A percentile compares a stretch with the other conserved stretches of the same genome.
phyloP scores from a whole-genome alignment of 176 grass and related monocot species.

The Poa annua region DNA sequence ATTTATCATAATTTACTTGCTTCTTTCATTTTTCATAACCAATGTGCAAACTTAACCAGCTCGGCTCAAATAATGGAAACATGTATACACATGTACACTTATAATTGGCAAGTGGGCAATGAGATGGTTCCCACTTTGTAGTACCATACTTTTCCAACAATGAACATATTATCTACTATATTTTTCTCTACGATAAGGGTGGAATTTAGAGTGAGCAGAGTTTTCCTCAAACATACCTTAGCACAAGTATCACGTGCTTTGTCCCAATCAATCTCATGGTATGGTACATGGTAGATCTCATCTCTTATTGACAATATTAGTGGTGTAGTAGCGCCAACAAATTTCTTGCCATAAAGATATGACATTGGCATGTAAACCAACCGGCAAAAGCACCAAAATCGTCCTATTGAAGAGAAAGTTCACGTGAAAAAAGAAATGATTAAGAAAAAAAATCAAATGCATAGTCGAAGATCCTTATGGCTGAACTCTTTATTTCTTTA shows the following conservation, averaged over 20 bases:
- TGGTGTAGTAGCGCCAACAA: constrained; percentile 64
- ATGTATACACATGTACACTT: background rate
- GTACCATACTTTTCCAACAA: background rate
- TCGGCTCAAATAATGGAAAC: background rate
- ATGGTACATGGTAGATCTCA: constrained; percentile 59
- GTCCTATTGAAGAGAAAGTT: constrained; percentile 36
- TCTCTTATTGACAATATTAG: constrained; percentile 57
- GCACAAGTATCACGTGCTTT: constrained; percentile 68
- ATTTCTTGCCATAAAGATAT: constrained; percentile 73
- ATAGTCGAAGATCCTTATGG: background rate
- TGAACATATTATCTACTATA: background rate
- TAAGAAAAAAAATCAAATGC: background rate
- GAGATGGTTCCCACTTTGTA: background rate
- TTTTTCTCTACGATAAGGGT: background rate
- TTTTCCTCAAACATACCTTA: constrained; percentile 52
- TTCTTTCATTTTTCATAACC: background rate
- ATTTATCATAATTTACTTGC: background rate
- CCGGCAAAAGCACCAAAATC: constrained; percentile 61
- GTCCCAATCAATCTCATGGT: constrained; percentile 58
- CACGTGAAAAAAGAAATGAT: background rate
- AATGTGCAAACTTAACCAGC: background rate
- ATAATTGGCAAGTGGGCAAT: background rate
- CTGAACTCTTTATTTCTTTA: background rate
- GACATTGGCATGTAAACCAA: constrained; percentile 80
- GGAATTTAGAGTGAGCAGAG: background rate